These are phyloP conservation scores for Fraxinus floribunda DNA, from an alignment of 305 asterid genomes.

Conservation along the genomic window DNA sequence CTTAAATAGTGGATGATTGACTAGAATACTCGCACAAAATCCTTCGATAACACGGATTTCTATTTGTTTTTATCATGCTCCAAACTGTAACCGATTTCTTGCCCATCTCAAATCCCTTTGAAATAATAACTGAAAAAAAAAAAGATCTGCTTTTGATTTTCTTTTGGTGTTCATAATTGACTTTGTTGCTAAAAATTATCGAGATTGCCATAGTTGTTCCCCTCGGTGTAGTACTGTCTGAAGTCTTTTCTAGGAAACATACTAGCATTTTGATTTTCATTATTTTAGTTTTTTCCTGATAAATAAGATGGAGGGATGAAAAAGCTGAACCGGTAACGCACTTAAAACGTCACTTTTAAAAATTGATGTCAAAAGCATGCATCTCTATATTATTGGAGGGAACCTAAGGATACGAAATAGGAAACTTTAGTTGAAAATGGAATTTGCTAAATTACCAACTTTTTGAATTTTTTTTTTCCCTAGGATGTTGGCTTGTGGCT, in stretches of 20 bases:
- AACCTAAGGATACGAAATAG: constrained; percentile 11
- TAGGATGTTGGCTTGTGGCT: constrained; percentile 98
- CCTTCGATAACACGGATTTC: not conserved
- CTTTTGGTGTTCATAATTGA: not conserved
- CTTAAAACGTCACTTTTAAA: not conserved
- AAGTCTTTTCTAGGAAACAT: not conserved
- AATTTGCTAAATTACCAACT: constrained; percentile 4
- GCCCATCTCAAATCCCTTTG: not conserved
- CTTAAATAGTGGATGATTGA: not conserved
- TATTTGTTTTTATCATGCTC: not conserved
- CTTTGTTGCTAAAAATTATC: not conserved
- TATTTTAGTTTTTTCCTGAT: not conserved
- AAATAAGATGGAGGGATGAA: not conserved
- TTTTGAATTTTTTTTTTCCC: constrained; percentile 17
- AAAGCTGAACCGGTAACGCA: not conserved
- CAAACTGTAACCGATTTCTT: not conserved
- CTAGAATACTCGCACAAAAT: not conserved
- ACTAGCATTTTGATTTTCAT: not conserved
- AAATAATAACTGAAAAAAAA: not conserved
- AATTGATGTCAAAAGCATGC: constrained; percentile 9
- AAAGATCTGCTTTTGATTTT: not conserved
- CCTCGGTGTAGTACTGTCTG: not conserved
- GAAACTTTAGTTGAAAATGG: constrained; percentile 5
- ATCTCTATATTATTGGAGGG: constrained; percentile 3
- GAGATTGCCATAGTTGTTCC: not conserved